Base-by-base conservation (phyloP, 352 stramenopile genomes). In the Phytophthora pini region DNA sequence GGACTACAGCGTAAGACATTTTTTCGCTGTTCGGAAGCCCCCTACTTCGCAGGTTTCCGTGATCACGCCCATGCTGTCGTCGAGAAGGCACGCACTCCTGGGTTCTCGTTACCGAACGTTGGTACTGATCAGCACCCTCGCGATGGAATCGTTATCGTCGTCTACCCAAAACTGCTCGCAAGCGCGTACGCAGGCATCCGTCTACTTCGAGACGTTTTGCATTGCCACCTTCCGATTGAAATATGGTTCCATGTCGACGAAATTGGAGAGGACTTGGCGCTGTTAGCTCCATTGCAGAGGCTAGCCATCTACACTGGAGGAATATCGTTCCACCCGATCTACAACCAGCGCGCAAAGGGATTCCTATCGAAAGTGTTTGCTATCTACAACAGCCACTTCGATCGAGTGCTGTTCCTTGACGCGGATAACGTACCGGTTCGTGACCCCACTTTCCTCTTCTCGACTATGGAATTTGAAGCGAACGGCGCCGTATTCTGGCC, bases 401-500 rank as follows among this genome's bases (percentile, higher is more conserved):
- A 71, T 9, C 57, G 74, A 3, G 44, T 82, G 26, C 45, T 84
- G 13, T 76, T 86, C 52, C 47, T 86, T n/a, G 79, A 86, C 47
- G 72, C 74, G 20, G 79, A 88, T 55, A 84, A 88, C 39, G 46
- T 80, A 34, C 76, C 74, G 0, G 76, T 64, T 29, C 56, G 50
- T 8, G 69, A 86, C 31, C 76, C 76, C 22, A 82, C 58, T 1
- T 82, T 79, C 24, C 41, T 88, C 11, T 88, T 85, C 70, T 32
- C 61, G 5, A 52, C 53, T 0, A 20, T 20, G 0, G 74, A 78
- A 47, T 88, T 81, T 39, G 36, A 52, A 17, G 26, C 49, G 7
- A 75, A 56, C 1, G 76, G 75, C 7, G 77, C 82, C 10, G 22
- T 90, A 1, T 89, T 90, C 41, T 90, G 80, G 80, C 80, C 78